Evolutionary conservation across 2,329 filamentous ascomycete species (phyloP).

Genomic region (Pseudogymnoascus sp.): DNA sequence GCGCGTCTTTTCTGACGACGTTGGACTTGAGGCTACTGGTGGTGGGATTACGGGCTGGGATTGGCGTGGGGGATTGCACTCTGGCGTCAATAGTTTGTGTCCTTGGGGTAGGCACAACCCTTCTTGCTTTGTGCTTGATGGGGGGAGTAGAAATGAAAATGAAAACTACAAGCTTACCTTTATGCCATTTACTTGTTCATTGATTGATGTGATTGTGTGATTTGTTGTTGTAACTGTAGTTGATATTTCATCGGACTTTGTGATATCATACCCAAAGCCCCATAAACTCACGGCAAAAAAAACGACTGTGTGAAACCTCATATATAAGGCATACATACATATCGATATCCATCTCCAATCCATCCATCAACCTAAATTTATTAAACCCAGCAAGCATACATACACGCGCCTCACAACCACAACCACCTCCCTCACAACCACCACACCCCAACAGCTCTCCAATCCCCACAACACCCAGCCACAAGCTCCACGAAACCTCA

Average conservation of each 20-base stretch:
- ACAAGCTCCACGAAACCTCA: background rate
- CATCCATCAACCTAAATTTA: background rate
- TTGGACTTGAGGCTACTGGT: background rate
- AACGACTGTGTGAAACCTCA: background rate
- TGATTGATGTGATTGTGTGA: background rate
- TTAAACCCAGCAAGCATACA: background rate
- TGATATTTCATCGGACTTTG: background rate
- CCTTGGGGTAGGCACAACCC: background rate
- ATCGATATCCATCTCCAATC: background rate
- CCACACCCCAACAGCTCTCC: background rate
- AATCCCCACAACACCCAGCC: background rate
- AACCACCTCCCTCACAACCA: background rate
- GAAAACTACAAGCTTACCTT: background rate
- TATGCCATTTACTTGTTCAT: background rate
- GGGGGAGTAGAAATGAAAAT: background rate
- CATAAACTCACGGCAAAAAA: background rate
- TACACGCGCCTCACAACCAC: background rate
- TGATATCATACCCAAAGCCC: no score
- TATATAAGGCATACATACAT: background rate
- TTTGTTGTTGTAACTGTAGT: background rate
- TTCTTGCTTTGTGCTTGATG: background rate
- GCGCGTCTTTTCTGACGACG: conserved; percentile 15
- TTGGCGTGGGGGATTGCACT: background rate
- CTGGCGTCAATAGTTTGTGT: conserved; percentile 2
- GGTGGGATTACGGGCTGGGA: background rate